These are phyloP conservation scores for Zymoseptoria passerinii DNA, from an alignment of 2,329 filamentous ascomycete genomes.

Conservation along the genomic window DNA sequence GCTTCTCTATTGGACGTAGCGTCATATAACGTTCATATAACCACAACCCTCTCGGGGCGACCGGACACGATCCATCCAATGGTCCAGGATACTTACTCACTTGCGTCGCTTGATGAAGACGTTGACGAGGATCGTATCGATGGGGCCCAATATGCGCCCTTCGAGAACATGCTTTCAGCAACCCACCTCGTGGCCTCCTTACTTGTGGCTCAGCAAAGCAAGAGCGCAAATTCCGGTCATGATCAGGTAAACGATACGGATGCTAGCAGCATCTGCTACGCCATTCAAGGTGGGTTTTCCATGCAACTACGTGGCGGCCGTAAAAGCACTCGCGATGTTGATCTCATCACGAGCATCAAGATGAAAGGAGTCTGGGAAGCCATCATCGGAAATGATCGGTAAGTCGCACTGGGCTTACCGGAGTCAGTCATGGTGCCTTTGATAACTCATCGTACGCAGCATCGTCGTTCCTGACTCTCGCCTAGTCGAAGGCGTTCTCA, in stretches of 20 bases:
- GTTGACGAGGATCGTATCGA: conserved; percentile 1
- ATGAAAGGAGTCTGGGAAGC: conserved; percentile 7
- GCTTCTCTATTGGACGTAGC: no score
- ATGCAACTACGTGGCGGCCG: conserved; percentile 6
- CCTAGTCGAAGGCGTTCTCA: conserved; percentile 4
- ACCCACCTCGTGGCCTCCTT: background rate
- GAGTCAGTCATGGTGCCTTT: background rate
- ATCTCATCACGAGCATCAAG: conserved; percentile 6
- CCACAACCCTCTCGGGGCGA: no score
- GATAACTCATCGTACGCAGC: background rate
- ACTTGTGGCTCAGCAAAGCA: background rate
- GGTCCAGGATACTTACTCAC: conserved; percentile 4
- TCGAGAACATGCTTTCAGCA: conserved; percentile 4
- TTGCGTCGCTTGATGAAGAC: background rate
- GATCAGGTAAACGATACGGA: no score
- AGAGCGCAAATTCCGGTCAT: no score
- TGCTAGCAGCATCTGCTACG: background rate
- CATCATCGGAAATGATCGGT: conserved; percentile 2
- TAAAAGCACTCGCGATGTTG: conserved; percentile 5
- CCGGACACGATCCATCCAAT: conserved; percentile 3
- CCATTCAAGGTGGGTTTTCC: conserved; percentile 6
- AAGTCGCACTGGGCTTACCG: background rate
- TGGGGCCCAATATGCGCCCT: background rate
- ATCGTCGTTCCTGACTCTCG: conserved; percentile 4
- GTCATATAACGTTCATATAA: no score